These are phyloP conservation scores for Hygrocybe punicea DNA, from an alignment of 768 basidiomycete species.

Conservation along the genomic window DNA sequence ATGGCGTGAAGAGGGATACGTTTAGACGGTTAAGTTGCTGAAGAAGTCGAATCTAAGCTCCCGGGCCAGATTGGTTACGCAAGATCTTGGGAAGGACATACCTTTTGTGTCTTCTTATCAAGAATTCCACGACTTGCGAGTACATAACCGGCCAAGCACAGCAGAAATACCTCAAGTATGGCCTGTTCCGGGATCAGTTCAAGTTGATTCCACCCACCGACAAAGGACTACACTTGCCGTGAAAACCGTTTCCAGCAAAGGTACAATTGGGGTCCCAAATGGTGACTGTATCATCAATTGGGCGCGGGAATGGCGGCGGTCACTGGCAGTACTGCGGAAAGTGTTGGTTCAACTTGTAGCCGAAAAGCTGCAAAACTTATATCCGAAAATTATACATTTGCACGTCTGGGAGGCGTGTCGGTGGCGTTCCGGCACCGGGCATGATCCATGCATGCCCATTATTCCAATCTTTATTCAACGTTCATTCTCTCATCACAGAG, in stretches of 20 bases:
- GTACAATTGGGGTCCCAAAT: constrained; percentile 33
- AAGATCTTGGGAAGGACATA: constrained; percentile 28
- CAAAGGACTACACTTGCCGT: constrained; percentile 38
- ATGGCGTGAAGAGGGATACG: constrained; percentile 85
- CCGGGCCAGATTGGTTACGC: no score
- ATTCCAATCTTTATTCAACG: no score
- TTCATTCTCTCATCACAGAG: no score
- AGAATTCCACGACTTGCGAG: constrained; percentile 78
- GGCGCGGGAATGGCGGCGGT: not conserved
- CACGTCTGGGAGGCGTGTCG: no score
- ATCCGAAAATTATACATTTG: no score
- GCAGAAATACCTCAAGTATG: constrained; percentile 81
- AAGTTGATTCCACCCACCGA: constrained; percentile 1
- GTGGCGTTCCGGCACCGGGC: no score
- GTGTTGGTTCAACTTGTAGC: no score
- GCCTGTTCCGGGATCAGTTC: constrained; percentile 60
- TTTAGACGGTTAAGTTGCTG: constrained; percentile 80
- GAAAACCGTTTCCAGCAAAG: constrained; percentile 56
- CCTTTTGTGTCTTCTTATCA: constrained; percentile 88
- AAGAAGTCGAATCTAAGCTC: constrained; percentile 6
- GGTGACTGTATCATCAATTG: constrained; percentile 3
- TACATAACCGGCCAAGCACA: constrained; percentile 80
- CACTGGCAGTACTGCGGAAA: not conserved
- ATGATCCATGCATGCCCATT: no score
- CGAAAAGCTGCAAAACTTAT: no score